These are phyloP conservation scores for Eucalyptus victrix DNA, from an alignment of 345 rosid genomes.

Conservation along the genomic window DNA sequence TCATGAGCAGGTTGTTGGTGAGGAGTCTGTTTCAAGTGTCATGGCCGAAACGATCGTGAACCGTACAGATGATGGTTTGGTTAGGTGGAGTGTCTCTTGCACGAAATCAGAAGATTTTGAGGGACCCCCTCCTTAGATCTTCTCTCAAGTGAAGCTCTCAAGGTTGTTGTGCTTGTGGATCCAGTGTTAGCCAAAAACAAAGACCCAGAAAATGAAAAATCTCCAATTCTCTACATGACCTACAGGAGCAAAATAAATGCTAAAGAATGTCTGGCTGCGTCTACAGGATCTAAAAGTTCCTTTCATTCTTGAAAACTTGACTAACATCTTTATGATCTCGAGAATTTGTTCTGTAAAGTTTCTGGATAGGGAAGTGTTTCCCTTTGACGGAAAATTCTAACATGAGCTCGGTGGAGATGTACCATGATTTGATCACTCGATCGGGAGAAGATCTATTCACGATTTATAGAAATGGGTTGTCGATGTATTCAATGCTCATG, in stretches of 20 bases:
- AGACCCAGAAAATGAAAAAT: not conserved
- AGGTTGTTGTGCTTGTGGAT: not conserved
- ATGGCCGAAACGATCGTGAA: not conserved
- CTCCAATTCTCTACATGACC: not conserved
- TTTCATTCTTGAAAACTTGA: not conserved
- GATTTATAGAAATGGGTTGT: rapidly evolving
- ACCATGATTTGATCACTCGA: not conserved
- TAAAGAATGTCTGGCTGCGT: not conserved
- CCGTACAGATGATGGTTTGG: not conserved
- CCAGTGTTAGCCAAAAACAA: not conserved
- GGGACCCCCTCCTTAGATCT: not conserved
- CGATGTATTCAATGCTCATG: not conserved
- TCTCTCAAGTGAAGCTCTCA: not conserved
- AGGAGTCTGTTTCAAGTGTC: not conserved
- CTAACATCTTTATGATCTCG: not conserved
- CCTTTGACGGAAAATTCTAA: not conserved
- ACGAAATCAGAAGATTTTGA: not conserved
- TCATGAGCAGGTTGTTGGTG: not conserved
- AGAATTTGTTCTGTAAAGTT: not conserved
- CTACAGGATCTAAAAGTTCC: not conserved
- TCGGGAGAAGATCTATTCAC: rapidly evolving
- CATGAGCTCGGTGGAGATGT: not conserved
- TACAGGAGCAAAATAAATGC: not conserved
- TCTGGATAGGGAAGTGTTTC: not conserved
- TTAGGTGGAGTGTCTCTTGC: not conserved